Conservation (phyloP, 306 rosid species). For the Corylus heterophylla region DNA sequence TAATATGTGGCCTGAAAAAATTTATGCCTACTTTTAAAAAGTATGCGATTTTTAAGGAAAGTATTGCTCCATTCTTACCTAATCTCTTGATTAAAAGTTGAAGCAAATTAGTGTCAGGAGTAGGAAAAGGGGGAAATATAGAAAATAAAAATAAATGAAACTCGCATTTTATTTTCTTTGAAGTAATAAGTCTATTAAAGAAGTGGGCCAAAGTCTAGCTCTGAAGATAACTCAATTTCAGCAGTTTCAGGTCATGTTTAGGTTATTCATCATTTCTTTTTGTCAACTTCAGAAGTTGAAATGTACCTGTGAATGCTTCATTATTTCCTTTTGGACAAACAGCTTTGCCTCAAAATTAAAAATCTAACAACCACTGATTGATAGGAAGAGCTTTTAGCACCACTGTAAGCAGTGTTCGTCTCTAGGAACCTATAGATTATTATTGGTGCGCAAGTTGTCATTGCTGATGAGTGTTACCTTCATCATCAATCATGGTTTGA, state of each 20-base stretch:
- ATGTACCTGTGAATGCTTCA: not conserved
- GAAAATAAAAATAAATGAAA: no score
- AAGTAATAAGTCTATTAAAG: not conserved
- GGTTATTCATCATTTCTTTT: slow-evolving; percentile 5
- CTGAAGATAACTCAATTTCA: not conserved
- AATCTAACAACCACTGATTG: slow-evolving; percentile 1
- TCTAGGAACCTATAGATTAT: no score
- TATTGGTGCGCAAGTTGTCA: not conserved
- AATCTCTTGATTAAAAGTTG: no score
- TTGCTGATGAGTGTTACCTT: slow-evolving; percentile 8
- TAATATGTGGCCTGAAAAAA: no score
- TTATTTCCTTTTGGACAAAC: no score
- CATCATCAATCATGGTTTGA: not conserved
- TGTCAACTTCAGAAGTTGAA: not conserved
- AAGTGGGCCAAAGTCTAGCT: not conserved
- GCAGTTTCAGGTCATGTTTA: not conserved
- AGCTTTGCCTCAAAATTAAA: no score
- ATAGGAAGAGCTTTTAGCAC: not conserved
- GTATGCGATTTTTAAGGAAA: no score
- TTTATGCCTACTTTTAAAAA: no score
- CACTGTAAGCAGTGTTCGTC: no score
- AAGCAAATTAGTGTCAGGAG: no score
- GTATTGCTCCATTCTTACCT: no score
- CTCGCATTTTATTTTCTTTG: not conserved
- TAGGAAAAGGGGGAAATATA: no score